These are phyloP conservation scores for Stephanocyclus meneghinianus DNA, from an alignment of 352 stramenopile species.

Conservation along the genomic window DNA sequence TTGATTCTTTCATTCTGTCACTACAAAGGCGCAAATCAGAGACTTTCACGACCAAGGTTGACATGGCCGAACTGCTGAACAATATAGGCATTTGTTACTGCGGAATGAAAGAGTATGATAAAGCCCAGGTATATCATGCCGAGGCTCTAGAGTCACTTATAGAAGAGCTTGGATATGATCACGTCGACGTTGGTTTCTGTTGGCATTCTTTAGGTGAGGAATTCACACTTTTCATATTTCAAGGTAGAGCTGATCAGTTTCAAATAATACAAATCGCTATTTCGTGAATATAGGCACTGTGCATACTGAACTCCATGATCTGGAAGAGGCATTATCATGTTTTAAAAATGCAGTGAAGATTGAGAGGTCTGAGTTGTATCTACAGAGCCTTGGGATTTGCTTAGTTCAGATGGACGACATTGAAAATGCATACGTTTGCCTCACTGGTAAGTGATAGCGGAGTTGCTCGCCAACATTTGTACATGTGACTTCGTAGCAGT, in stretches of 20 bases:
- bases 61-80: conserved; percentile 63
- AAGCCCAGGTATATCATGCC: conserved; percentile 60
- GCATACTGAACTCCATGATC: conserved; percentile 48
- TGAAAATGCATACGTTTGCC: conserved; percentile 66
- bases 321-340: conserved; percentile 52
- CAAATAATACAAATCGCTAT: neutral
- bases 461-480: neutral
- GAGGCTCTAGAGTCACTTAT: conserved; percentile 62
- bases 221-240: neutral
- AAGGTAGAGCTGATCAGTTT: neutral
- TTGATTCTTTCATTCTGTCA: conserved; percentile 50
- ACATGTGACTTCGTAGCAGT: neutral
- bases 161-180: conserved; percentile 57
- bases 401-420: conserved; percentile 59
- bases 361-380: conserved; percentile 53
- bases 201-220: conserved; percentile 57
- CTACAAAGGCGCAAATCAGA: conserved; percentile 59
- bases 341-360: conserved; percentile 62
- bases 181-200: conserved; percentile 64
- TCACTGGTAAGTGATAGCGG: conserved; percentile 4
- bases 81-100: conserved; percentile 71
- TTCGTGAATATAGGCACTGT: conserved; percentile 27
- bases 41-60: conserved; percentile 37
- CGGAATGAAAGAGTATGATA: conserved; percentile 61
- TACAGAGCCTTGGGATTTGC: conserved; percentile 58